Base-by-base conservation (phyloP, 208 protist genomes). In the Leptomonas pyrrhocoris region DNA sequence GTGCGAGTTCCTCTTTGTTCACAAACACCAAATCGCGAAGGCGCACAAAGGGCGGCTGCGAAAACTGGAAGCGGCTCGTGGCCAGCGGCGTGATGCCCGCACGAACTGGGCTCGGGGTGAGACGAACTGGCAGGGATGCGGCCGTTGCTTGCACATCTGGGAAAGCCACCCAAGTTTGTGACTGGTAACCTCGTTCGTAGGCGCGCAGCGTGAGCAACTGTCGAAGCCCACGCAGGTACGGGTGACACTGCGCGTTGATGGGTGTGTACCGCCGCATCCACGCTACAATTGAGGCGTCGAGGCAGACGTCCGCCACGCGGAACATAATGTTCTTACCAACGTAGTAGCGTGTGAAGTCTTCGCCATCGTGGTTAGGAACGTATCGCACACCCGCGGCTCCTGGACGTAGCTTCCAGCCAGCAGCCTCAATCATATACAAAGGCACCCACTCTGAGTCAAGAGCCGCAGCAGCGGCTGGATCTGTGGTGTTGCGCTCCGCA, bases 231-330 rank as follows among this genome's bases (percentile, higher is more conserved):
- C 77, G 69, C 27, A 74, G 48, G 65, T 83, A 90, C 23, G 62
- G 67, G 15, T 54, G 51, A 13, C 83, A 72, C 3, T 67, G 15
- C n/a, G 36, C 49, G 61, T 89, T 70, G 38, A 83, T 60, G 5
- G 90, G 90, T 7, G 57, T 42, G 73, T 95, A 93, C 48, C 51
- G 57, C 21, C 70, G 75, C 79, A 91, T 56, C 66, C 77, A 85
- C 4, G 25, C n/a, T 25, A 67, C 40, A 16, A 56, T 73, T 8
- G 77, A 45, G 8, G 55, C 45, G 12, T 71, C 60, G 15, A 92
- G 36, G 19, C 38, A 23, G 15, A 90, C 63, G 23, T 95, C 87
- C 34, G 45, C 78, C 7, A 87, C 18, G 51, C 84, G 83, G 55
- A 85, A 92, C 31, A 86, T 34, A n/a, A 80, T 36, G 36, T 55